A percentile compares a stretch with the other conserved stretches of the same genome.
Evolutionary conservation across 495 filamentous ascomycete genomes (phyloP).

Genomic region (Patellaria atrata): DNA sequence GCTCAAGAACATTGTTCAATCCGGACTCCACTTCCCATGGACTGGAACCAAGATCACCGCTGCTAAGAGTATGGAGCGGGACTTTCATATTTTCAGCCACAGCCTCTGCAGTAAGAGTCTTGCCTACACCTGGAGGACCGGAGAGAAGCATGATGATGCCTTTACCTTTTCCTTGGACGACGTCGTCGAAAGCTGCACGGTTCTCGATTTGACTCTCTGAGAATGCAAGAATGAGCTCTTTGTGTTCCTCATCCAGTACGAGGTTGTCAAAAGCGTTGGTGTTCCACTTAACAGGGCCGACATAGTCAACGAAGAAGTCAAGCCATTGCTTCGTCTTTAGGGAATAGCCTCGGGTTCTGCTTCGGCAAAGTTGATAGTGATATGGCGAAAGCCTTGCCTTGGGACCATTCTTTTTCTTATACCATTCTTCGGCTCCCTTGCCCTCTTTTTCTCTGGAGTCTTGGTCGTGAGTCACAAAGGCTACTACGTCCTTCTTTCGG

Average conservation of each 20-base stretch:
- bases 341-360: slow-evolving; percentile 32
- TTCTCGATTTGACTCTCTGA: slow-evolving; percentile 33
- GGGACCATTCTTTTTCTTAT: too few relatives aligned
- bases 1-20: slow-evolving; percentile 28
- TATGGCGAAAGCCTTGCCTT: too few relatives aligned
- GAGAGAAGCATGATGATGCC: slow-evolving; percentile 29
- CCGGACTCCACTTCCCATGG: slow-evolving; percentile 24
- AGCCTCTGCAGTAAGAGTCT: slow-evolving; percentile 28
- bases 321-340: slow-evolving; percentile 35
- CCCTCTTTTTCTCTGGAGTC: too few relatives aligned
- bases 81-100: slow-evolving; percentile 29
- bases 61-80: slow-evolving; percentile 29
- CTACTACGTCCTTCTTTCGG: too few relatives aligned
- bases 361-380: too few relatives aligned
- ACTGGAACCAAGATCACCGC: slow-evolving; percentile 27
- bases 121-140: slow-evolving; percentile 29
- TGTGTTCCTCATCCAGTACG: slow-evolving; percentile 31
- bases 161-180: slow-evolving; percentile 38
- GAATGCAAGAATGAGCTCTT: slow-evolving; percentile 39
- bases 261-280: slow-evolving; percentile 32
- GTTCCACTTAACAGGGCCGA: slow-evolving; percentile 31
- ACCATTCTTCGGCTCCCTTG: too few relatives aligned
- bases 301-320: slow-evolving; percentile 28
- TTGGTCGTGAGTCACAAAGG: too few relatives aligned
- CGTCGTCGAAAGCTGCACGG: slow-evolving; percentile 34